A percentile compares a stretch with the other conserved stretches of the same genome.
Evolutionary conservation across 2,329 filamentous ascomycete species (phyloP).

Genomic region (Penicillium psychrosexuale): DNA sequence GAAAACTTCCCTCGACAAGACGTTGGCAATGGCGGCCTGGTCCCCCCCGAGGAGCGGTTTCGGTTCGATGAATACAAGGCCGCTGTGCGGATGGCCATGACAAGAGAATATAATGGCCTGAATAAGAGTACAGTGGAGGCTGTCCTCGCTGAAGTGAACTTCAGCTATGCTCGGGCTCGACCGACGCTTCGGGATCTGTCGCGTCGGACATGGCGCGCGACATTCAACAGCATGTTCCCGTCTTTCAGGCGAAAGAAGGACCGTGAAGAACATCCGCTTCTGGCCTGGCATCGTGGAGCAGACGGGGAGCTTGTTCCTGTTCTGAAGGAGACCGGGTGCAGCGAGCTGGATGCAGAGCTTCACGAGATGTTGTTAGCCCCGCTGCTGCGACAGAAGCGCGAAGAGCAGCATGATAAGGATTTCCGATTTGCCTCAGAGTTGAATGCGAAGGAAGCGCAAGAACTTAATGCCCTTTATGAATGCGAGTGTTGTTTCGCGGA

Average conservation of each 20-base stretch:
- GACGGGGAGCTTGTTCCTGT: constrained; percentile 34
- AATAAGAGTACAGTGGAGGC: constrained; percentile 47
- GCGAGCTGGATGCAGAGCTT: constrained; percentile 46
- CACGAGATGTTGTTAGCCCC: constrained; percentile 37
- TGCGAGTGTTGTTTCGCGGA: constrained; percentile 50
- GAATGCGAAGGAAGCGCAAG: constrained; percentile 44
- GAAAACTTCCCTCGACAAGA: constrained; percentile 1
- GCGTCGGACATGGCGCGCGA: constrained; percentile 45
- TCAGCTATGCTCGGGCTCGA: constrained; percentile 44
- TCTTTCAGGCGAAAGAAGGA: constrained; percentile 43
- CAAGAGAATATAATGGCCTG: constrained; percentile 44
- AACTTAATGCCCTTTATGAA: constrained; percentile 44
- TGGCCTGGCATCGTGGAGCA: constrained; percentile 38
- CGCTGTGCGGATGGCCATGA: constrained; percentile 39
- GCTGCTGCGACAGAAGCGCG: constrained; percentile 33
- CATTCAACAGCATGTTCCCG: constrained; percentile 43
- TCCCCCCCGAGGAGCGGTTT: constrained; percentile 45
- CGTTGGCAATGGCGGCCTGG: constrained; percentile 17
- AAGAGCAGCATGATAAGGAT: constrained; percentile 39
- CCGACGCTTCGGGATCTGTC: constrained; percentile 44
- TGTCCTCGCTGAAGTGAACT: constrained; percentile 49
- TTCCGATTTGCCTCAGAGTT: constrained; percentile 40
- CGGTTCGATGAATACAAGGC: constrained; percentile 44
- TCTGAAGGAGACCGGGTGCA: constrained; percentile 43
- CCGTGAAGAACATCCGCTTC: constrained; percentile 39